Percentiles rank a stretch among this genome's conserved stretches.
Evolutionary conservation across 495 filamentous ascomycete genomes (phyloP).

Genomic region (Massariosphaeria phaeospora): DNA sequence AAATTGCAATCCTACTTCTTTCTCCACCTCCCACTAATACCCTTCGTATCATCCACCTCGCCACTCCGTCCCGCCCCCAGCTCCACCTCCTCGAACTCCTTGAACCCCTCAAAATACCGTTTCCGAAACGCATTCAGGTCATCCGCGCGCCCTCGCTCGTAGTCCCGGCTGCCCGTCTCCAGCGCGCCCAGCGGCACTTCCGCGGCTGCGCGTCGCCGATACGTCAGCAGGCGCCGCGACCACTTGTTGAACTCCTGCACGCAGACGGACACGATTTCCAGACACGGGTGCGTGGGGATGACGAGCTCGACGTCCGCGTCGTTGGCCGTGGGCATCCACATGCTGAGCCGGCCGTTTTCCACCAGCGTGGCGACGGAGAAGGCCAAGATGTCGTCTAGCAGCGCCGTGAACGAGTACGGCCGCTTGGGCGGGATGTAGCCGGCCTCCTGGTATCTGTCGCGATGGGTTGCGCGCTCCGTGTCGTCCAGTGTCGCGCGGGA

Average conservation of each 20-base stretch:
- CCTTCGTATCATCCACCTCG: not conserved
- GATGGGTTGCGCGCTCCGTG: slow-evolving; percentile 45
- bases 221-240: slow-evolving; percentile 25
- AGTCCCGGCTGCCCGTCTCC: slow-evolving; percentile 5
- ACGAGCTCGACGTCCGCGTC: slow-evolving; percentile 59
- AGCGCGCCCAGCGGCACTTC: slow-evolving; percentile 1
- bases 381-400: slow-evolving; percentile 81
- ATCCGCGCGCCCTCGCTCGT: slow-evolving; percentile 19
- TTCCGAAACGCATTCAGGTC: slow-evolving; percentile 23
- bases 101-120: slow-evolving; percentile 40
- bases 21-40: slow-evolving; percentile 3
- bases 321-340: slow-evolving; percentile 97
- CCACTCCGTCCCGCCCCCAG: not conserved
- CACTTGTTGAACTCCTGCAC: slow-evolving; percentile 86
- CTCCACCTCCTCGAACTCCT: slow-evolving; percentile 17
- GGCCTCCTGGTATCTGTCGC: slow-evolving; percentile 21
- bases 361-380: slow-evolving; percentile 78
- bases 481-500: slow-evolving; percentile 54
- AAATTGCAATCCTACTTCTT: not conserved
- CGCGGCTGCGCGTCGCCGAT: slow-evolving; percentile 11
- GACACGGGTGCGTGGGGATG: slow-evolving; percentile 68
- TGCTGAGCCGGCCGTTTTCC: slow-evolving; percentile 71
- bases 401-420: slow-evolving; percentile 82
- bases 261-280: slow-evolving; percentile 73
- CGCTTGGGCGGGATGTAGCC: slow-evolving; percentile 85